Base-by-base conservation (phyloP, 768 basidiomycete species). In the Russula virescens region DNA sequence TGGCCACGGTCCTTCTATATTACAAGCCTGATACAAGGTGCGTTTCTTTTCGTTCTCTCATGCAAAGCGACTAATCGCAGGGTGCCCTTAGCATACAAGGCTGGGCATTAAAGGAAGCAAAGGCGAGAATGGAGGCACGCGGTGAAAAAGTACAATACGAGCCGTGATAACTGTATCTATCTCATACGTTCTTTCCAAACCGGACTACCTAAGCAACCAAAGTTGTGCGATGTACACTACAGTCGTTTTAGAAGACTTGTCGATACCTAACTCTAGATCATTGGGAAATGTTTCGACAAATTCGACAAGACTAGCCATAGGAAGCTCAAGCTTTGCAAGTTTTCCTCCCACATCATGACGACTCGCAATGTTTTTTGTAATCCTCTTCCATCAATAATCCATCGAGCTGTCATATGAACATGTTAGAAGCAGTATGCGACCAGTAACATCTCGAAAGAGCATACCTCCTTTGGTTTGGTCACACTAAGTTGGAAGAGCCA, bases 401-500 rank as follows among this genome's bases (percentile, higher is more conserved):
- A 6, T 94, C 84, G 66, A 92, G 73, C 90, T 92, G 67, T 47
- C 25, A 38, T 31, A 31, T 31, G 31, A 31, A 23, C 8, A 35
- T 21, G 50, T 16, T 31, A 54, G 60, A 52, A 42, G 23, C 48
- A 14, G 60, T 18, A 57, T 28, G 62, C 35, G 53, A 49, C 31
- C 54, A 1, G 56, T 45, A 45, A 25, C 34, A 54, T 16, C 45
- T 14, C 48, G 31, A 13, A 45, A 52, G 11, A 19, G 62, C 79
- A 45, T 73, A 94, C 91, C 82, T 98, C 91, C 1, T 79, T 74
- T 6, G 88, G 86, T 61, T 90, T 75, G 23, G 88, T 82, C 49
- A 97, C 74, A 73, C 88, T 84, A 70, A 99, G 87, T 79, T 91
- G 95, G 85, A 89, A 94, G 50, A 99, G 84, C 96, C 96, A 99